Evolutionary conservation across 2,329 filamentous ascomycete species (phyloP), one percentile per base, ranked within the genome.

Genomic region (Pseudopyrenochaeta lycopersici): DNA sequence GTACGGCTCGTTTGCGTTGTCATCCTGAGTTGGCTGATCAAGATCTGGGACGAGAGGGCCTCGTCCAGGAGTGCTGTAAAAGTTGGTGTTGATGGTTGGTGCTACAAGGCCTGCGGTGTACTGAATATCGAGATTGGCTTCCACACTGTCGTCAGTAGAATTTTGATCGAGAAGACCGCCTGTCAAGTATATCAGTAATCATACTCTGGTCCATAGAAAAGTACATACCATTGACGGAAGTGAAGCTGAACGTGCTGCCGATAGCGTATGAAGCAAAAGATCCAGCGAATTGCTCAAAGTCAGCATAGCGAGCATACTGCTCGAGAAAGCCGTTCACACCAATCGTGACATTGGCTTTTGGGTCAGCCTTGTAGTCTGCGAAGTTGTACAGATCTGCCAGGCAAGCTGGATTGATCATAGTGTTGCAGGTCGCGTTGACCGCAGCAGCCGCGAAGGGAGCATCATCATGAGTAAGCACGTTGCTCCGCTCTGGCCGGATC

Each of bases 91-190:
- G 14, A 81, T 63, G 7, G 33, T 58, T 0, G 80, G 79, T 10
- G 76, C 62, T 50, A 77, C 76, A 12, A 82, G 57, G 27, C 79
- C 78, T 36, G 79, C 57, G 4, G 81, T 81, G 54, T 82, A 82
- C 61, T 83, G 79, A 32, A 80, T 73, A 54, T 84, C 81, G 15
- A 83, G 72, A 60, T 83, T 82, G 46, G 80, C 81, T 61, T 83
- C 81, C 14, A 77, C 74, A 56, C 77, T 79, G 58, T 78, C 74
- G 10, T 67, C 58, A 2, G 61, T 62, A 9, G 76, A 70, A 46
- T 74, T 68, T 54, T 76, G 74, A 40, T 70, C 66, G 35, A 75
- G 55, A 7, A 67, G 52, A 14, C 71, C 68, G 36, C 72, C 63
- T 72, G 36, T 17, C 7, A 7, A 29, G 33, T 48, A 55, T 7